Base-by-base conservation (phyloP, 1,284 basidiomycete genomes). In the Porogramme epimiltina region DNA sequence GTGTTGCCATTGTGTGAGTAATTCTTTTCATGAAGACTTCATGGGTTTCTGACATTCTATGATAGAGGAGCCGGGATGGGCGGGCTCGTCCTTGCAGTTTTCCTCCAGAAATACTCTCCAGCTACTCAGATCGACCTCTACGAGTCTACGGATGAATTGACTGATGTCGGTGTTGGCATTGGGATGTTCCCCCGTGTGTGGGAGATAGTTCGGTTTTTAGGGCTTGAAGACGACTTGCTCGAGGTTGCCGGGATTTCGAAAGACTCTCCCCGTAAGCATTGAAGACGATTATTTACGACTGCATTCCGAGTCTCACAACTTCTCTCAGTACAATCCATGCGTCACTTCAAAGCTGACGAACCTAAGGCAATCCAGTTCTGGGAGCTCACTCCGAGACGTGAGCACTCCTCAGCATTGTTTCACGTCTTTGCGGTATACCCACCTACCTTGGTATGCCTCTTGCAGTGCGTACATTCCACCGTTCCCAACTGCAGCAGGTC, bases 151-250 rank as follows among this genome's bases (percentile, higher is more conserved):
- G 25, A 51, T 4, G 59, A 64, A 45, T 71, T 78, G 47, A 60
- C 67, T 10, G 71, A 72, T 58, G 62, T 75, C 37, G 76, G 77
- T 4, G 76, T 76, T 9, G 76, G 75, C 3, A 70, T 69, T 20
- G 62, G 59, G 5, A 53, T 70, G 48, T 63, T 51, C 48, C 68
- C 69, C 13, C 53, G 63, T 15, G 47, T 52, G 9, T 62, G 63
- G 63, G 46, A 52, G 23, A 47, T 60, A 24, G 39, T 67, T 42
- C 47, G 54, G 34, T 45, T 37, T 11, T 47, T 68, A 26, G 63
- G 62, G 15, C 52, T 68, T 18, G 58, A 59, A 23, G 57, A 61
- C 18, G 58, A 54, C 4, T 48, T 66, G 3, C n/a, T 38, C 41
- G 18, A 38, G 9, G 45, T 49, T 3, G 25, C 45, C 13, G 40